Base-by-base conservation (phyloP, 1,284 basidiomycete species). In the Moesziomyces antarcticus region DNA sequence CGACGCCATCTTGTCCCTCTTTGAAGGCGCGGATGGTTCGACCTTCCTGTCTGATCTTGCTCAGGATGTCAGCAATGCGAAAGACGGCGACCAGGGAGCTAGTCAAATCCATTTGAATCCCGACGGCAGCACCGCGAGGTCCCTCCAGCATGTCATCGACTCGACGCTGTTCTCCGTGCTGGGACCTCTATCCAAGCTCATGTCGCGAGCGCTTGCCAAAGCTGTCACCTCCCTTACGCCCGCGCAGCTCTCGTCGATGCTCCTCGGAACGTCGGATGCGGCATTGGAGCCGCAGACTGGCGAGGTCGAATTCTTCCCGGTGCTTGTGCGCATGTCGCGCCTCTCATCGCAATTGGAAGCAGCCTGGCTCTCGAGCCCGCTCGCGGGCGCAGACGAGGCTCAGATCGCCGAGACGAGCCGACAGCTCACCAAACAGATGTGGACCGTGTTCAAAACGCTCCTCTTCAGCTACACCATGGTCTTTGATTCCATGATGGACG, bases 391-490 rank as follows among this genome's bases (percentile, higher is more conserved):
- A 4, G 37, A 41, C 1, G 73, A 75, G 40, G 51, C 62, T 9
- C 49, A 58, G 25, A 78, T 78, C 37, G 63, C 44, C 43, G 72
- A 74, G 8, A 21, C 56, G 11, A 63, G 58, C 56, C 33, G 50
- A 20, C 42, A 53, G 35, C 52, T 66, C 47, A 75, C 77, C 16
- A 72, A 62, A 35, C 56, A 73, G 41, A 54, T 82, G 3, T 83
- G 82, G 82, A 72, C 69, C 4, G 53, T 70, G 3, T 79, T 82
- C 71, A 83, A 83, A 58, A 75, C 78, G 11, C 47, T 77, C 1
- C 64, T 83, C 3, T 83, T 83, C 69, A 73, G 75, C 43, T 75
- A 70, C 51, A 82, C 81, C 10, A 78, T 82, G 78, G 61, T 78
- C n/a, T 78, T 82, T 16, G 82, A 83, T 48, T 73, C 81, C 27